These are phyloP conservation scores for Pythium inflatum DNA, from an alignment of 352 stramenopile species.

Conservation along the genomic window DNA sequence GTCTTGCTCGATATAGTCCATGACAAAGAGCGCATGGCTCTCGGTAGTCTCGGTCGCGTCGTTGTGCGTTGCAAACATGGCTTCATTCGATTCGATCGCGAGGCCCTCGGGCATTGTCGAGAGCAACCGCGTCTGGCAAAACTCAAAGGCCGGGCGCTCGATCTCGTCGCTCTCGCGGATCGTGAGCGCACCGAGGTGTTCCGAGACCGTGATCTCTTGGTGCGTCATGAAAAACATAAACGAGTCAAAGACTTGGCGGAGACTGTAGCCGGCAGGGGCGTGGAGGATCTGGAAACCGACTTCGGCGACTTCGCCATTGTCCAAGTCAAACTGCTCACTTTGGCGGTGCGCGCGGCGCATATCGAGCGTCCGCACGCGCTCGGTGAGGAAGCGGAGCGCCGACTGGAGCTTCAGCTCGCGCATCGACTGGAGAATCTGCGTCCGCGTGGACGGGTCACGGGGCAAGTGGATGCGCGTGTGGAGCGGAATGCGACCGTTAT, in stretches of 20 bases:
- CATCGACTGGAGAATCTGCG: not conserved
- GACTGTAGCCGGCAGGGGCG: conserved; percentile 2
- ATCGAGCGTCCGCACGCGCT: conserved; percentile 12
- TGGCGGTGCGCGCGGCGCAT: conserved; percentile 4
- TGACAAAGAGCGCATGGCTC: not conserved
- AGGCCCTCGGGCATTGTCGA: conserved; percentile 8
- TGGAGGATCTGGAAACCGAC: conserved; percentile 3
- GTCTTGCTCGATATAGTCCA: conserved; percentile 26
- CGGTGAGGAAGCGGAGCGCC: not conserved
- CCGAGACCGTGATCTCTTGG: conserved; percentile 25
- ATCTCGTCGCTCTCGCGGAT: conserved; percentile 27
- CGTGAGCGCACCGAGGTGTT: conserved; percentile 18
- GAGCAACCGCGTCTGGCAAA: conserved; percentile 7
- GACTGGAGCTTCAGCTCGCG: conserved; percentile 1
- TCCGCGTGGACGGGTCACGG: not conserved
- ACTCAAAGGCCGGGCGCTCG: not conserved
- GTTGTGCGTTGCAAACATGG: not conserved
- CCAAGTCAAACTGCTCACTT: conserved; percentile 4
- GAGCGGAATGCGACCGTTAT: conserved; percentile 1
- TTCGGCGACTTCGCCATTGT: not conserved
- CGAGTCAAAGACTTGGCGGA: conserved; percentile 20
- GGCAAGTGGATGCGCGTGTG: conserved; percentile 11
- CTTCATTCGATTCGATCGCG: conserved; percentile 18
- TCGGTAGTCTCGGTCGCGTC: not conserved
- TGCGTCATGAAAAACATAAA: conserved; percentile 16